Percentiles rank a stretch among this genome's conserved stretches.
Evolutionary conservation across 2,329 filamentous ascomycete genomes (phyloP).

Genomic region (Ophiostoma tasmaniense): DNA sequence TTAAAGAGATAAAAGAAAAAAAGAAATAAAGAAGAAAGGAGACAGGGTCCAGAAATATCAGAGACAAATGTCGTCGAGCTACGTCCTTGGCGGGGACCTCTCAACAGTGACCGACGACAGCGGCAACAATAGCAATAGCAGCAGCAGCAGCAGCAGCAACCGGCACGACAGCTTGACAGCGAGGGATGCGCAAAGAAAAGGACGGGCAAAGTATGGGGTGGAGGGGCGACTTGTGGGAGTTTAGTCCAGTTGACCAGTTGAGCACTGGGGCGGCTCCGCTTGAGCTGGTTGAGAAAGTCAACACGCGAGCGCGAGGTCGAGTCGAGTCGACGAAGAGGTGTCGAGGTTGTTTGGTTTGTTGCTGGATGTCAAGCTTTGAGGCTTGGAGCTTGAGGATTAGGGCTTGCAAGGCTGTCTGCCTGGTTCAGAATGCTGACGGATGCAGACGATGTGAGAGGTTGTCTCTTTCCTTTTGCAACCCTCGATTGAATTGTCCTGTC

Average conservation of each 20-base stretch:
- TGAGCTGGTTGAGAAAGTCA: slow-evolving; percentile 1
- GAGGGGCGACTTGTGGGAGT: not conserved
- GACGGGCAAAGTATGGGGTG: not conserved
- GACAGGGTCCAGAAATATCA: not conserved
- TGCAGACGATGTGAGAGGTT: not conserved
- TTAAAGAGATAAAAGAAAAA: not conserved
- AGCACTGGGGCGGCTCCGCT: not conserved
- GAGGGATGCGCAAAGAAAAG: not conserved
- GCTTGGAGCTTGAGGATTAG: not conserved
- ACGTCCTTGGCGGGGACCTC: slow-evolving; percentile 4
- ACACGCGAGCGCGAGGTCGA: not conserved
- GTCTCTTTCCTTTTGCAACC: not conserved
- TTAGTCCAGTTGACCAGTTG: not conserved
- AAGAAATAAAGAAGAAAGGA: not conserved
- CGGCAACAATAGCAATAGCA: not conserved
- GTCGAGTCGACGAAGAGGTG: not conserved
- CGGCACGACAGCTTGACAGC: not conserved
- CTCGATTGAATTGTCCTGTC: not conserved
- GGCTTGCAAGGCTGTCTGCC: not conserved
- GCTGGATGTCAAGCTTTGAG: too few relatives aligned
- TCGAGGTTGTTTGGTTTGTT: not conserved
- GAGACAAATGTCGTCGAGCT: slow-evolving; percentile 4
- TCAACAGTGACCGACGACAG: not conserved
- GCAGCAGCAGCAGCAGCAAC: not conserved
- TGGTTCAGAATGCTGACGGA: not conserved